Evolutionary conservation across 441 rosid species (phyloP), one percentile per base, ranked within the genome.

Genomic region (Bocquillonia castaneifolia): DNA sequence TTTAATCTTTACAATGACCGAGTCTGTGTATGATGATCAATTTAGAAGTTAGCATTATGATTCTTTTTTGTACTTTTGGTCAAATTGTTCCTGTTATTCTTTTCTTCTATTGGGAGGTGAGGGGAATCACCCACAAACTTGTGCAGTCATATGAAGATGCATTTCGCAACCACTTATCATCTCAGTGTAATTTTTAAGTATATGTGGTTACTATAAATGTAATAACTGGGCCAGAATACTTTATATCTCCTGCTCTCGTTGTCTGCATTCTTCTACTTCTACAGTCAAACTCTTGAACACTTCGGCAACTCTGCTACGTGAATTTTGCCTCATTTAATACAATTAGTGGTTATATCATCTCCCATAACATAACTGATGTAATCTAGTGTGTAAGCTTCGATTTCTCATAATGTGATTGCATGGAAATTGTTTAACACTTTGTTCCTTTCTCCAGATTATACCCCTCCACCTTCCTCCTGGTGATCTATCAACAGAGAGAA

Each of bases 381-480:
- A 26, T 26, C 10, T 48, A 2, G 28, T n/a, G 28, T 57, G 20
- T 58, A 28, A 29, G 53, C 14, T 57, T 58, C 39, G 10, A 22
- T 2, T 12, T 15, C 7, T 26, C 10, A 23, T 17, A 0, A 7
- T 42, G 15, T 45, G 37, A 23, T 6, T 52, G 32, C 37, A 3
- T 63, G 57, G 8, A 39, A 53, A 8, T 61, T 61, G 37, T 56
- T 48, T 34, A 55, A 3, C 31, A 15, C 34, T 26, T 64, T 4
- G 36, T 52, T 23, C 3, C 62, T 52, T 37, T 65, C 47, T 48
- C 52, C 75, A 75, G 79, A 63, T 75, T 20, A 75, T 75, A 34
- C 79, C 79, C n/a, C 69, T 75, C 1, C 79, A 75, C 69, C 79
- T 66, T 40, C 79, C 79, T 62, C 66, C 75, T 44, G 79, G 79